A percentile compares a stretch with the other conserved stretches of the same genome.
Conservation (phyloP, 2,329 filamentous ascomycete genomes). For the Knufia fluminis region DNA sequence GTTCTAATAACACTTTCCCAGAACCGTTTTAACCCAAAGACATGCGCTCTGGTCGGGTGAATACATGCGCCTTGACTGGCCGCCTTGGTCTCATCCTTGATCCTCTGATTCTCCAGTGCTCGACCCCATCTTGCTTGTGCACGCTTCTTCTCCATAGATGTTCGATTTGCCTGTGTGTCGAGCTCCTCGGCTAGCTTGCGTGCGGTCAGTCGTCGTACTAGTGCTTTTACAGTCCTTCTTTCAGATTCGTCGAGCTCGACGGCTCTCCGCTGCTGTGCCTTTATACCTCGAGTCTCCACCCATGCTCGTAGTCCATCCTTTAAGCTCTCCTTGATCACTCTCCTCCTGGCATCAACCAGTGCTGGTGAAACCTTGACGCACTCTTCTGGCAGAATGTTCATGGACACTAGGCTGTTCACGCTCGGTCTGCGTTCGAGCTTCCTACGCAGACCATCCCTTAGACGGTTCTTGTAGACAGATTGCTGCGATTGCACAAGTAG, state of each 20-base stretch:
- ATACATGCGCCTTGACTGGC: conserved; percentile 12
- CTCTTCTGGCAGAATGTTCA: conserved; percentile 26
- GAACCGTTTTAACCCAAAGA: conserved; percentile 54
- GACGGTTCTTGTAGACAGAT: conserved; percentile 14
- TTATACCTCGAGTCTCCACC: conserved; percentile 41
- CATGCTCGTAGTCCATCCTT: conserved; percentile 58
- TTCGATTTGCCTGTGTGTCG: conserved; percentile 10
- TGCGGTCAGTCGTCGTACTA: conserved; percentile 19
- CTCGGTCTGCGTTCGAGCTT: conserved; percentile 24
- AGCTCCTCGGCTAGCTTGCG: conserved; percentile 15
- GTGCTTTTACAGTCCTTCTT: conserved; percentile 17
- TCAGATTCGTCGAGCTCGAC: conserved; percentile 29
- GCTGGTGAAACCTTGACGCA: conserved; percentile 45
- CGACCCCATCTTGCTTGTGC: conserved; percentile 18
- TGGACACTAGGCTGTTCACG: conserved; percentile 26
- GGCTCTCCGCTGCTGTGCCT: conserved; percentile 28
- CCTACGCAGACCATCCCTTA: conserved; percentile 19
- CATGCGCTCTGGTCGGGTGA: conserved; percentile 33
- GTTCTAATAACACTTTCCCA: conserved; percentile 52
- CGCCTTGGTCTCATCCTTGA: conserved; percentile 16
- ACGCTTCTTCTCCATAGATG: conserved; percentile 17
- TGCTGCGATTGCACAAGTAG: conserved; percentile 21
- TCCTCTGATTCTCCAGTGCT: conserved; percentile 16
- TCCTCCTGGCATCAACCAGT: conserved; percentile 53
- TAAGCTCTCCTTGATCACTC: conserved; percentile 57